These are phyloP conservation scores for Vigna trinervia DNA, from an alignment of 306 rosid species.

Conservation along the genomic window DNA sequence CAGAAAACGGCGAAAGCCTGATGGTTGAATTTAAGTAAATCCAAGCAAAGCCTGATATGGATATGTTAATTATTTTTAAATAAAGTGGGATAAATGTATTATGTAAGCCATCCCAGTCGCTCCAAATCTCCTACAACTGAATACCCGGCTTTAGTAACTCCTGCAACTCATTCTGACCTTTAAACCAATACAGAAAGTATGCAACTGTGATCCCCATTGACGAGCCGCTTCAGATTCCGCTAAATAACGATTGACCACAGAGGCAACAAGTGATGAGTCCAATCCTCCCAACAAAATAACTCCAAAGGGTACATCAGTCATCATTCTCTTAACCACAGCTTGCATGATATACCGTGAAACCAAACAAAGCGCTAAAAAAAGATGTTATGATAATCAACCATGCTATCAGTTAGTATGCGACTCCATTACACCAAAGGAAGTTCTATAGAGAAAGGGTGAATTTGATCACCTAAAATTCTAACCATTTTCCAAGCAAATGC, in stretches of 20 bases:
- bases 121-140: too few species aligned
- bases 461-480: conserved; percentile 24
- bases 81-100: too few species aligned
- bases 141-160: too few species aligned
- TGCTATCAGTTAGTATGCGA: too few species aligned
- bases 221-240: conserved; percentile 66
- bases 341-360: conserved; percentile 51
- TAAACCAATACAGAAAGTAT: conserved; percentile 92
- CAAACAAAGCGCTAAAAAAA: conserved; percentile 4
- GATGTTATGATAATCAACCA: conserved; percentile 3
- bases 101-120: too few species aligned
- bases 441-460: not conserved
- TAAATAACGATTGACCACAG: conserved; percentile 80
- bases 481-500: conserved; percentile 14
- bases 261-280: conserved; percentile 97
- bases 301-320: conserved; percentile 99
- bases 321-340: conserved; percentile 95
- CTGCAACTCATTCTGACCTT: conserved; percentile 59
- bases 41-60: too few species aligned
- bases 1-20: too few species aligned
- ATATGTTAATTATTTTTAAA: too few species aligned
- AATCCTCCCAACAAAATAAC: conserved; percentile 94
- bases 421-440: not conserved
- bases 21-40: too few species aligned
- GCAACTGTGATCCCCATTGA: conserved; percentile 97